Evolutionary conservation across 2,329 filamentous ascomycete genomes (phyloP).

Genomic region (Bipolaris oryzae): DNA sequence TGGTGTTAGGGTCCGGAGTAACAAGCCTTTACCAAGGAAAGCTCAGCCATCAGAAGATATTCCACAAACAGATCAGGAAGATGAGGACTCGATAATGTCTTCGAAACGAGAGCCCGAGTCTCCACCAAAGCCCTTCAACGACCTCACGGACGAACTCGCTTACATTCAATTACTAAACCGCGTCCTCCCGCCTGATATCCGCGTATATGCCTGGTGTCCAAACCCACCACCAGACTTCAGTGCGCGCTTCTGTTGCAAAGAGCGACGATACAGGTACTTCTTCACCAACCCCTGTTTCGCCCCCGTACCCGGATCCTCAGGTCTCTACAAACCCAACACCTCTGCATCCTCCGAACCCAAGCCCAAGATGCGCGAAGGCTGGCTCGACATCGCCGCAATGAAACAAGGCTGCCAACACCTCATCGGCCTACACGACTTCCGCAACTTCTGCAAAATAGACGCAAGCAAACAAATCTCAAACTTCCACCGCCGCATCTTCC

Average conservation of each 20-base stretch:
- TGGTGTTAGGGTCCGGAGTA: constrained; percentile 80
- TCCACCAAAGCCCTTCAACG: constrained; percentile 60
- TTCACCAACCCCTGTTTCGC: constrained; percentile 92
- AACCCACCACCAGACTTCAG: constrained; percentile 79
- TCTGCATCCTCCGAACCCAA: neutral
- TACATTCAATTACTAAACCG: constrained; percentile 86
- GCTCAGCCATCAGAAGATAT: constrained; percentile 12
- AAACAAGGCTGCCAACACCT: constrained; percentile 77
- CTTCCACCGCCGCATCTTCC: constrained; percentile 79
- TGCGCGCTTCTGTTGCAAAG: constrained; percentile 89
- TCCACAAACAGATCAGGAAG: constrained; percentile 1
- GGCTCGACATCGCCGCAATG: constrained; percentile 90
- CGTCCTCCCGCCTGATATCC: constrained; percentile 86
- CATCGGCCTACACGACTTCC: constrained; percentile 87
- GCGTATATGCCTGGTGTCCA: constrained; percentile 91
- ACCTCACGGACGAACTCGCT: constrained; percentile 78
- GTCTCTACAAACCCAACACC: constrained; percentile 49
- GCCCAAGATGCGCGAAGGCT: constrained; percentile 59
- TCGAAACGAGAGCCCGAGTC: constrained; percentile 18
- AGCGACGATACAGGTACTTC: constrained; percentile 93
- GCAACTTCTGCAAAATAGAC: constrained; percentile 96
- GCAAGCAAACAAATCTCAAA: constrained; percentile 85
- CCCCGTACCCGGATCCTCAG: constrained; percentile 65
- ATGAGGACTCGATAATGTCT: neutral
- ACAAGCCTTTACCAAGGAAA: constrained; percentile 61